Evolutionary conservation across 495 filamentous ascomycete species (phyloP).

Genomic region (Neurospora cerealis): DNA sequence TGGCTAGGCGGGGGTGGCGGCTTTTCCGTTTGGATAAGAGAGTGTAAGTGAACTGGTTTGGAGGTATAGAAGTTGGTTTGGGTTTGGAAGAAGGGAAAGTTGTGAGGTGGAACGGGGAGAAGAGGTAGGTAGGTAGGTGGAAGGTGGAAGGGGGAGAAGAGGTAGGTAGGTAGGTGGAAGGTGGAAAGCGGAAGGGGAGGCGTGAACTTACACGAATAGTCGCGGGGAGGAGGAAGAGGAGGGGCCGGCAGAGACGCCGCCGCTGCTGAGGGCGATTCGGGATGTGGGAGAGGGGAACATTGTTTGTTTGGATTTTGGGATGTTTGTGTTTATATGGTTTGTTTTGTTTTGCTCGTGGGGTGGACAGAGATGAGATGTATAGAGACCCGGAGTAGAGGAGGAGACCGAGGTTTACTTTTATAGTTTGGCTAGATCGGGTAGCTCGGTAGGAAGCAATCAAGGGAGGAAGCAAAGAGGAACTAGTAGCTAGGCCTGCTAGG

Average conservation of each 20-base stretch:
- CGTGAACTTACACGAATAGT: not conserved
- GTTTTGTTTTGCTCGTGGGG: not conserved
- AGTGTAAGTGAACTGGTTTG: not conserved
- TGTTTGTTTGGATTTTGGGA: not conserved
- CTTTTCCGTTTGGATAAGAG: not conserved
- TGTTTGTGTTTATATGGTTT: not conserved
- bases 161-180: not conserved
- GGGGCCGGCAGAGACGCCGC: not conserved
- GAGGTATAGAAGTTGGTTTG: too few relatives aligned
- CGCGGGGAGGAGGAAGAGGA: not conserved
- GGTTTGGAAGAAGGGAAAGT: too few relatives aligned
- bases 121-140: too few relatives aligned
- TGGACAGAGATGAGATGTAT: not conserved
- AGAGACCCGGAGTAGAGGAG: not conserved
- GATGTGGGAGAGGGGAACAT: not conserved
- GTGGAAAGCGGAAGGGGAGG: not conserved
- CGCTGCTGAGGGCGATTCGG: not conserved
- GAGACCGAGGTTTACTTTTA: not conserved
- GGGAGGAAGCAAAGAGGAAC: not conserved
- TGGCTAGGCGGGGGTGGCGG: constrained; percentile 24
- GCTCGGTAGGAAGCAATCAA: not conserved
- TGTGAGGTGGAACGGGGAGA: too few relatives aligned
- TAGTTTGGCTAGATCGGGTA: not conserved
- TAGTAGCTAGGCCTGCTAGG: not conserved
- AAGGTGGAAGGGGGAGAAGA: not conserved